phyloP scores from a whole-genome alignment of 495 filamentous ascomycete species.

The Lophium mytilinum region DNA sequence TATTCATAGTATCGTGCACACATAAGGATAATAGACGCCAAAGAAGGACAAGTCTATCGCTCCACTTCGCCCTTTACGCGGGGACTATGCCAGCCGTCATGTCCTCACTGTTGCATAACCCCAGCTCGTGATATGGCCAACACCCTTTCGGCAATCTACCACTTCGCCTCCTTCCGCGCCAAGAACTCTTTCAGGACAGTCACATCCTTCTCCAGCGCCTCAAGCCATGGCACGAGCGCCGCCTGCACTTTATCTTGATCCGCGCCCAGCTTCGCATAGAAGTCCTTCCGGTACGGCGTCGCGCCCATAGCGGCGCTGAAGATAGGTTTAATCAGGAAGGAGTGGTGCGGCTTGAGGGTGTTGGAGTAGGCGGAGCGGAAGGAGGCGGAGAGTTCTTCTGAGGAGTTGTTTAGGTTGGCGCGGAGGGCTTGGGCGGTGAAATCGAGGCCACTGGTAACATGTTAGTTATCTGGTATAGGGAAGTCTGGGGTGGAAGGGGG shows the following conservation, averaged over 20 bases:
- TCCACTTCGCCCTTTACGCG: no score
- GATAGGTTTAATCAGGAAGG: conserved; percentile 74
- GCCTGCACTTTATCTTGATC: conserved; percentile 52
- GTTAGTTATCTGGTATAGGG: background rate
- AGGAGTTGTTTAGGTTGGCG: conserved; percentile 57
- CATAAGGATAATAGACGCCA: no score
- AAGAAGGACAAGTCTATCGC: no score
- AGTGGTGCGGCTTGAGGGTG: conserved; percentile 88
- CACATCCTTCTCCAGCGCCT: conserved; percentile 56
- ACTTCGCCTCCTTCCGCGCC: conserved; percentile 26
- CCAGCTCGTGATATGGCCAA: background rate
- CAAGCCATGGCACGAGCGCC: conserved; percentile 61
- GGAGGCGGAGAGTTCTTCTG: conserved; percentile 70
- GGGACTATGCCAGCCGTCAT: no score
- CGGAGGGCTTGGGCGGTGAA: conserved; percentile 82
- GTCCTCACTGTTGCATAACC: no score
- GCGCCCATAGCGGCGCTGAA: conserved; percentile 89
- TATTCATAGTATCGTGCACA: no score
- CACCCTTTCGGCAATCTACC: conserved; percentile 6
- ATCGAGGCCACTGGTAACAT: conserved; percentile 62
- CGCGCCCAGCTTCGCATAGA: conserved; percentile 75
- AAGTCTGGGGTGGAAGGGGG: conserved; percentile 7
- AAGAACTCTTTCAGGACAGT: conserved; percentile 32
- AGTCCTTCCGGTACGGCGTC: conserved; percentile 83
- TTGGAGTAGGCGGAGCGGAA: conserved; percentile 77